Evolutionary conservation across 2,329 filamentous ascomycete genomes (phyloP).

Genomic region (Cytospora leucostoma): DNA sequence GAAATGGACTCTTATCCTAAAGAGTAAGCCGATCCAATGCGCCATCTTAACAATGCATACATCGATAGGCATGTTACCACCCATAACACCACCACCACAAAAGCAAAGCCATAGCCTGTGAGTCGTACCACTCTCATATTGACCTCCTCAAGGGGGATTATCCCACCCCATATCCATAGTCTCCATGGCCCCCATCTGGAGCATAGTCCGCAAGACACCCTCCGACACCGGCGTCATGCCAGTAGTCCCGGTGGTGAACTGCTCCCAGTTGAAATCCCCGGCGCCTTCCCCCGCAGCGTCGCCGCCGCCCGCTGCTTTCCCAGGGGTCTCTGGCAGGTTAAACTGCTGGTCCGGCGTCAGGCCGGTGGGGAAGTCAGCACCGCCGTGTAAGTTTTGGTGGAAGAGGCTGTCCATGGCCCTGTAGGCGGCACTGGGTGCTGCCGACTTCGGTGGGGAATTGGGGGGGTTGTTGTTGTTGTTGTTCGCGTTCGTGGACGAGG

Average conservation of each 20-base stretch:
- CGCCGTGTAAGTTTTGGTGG: conserved; percentile 35
- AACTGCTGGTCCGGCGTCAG: conserved; percentile 40
- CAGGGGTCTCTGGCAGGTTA: conserved; percentile 40
- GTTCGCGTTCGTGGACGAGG: conserved; percentile 42
- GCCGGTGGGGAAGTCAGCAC: conserved; percentile 40
- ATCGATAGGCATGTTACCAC: not conserved
- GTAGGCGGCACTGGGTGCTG: conserved; percentile 41
- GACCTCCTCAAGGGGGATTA: conserved; percentile 29
- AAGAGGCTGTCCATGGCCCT: conserved; percentile 44
- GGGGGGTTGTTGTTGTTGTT: too few relatives aligned
- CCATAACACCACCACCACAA: not conserved
- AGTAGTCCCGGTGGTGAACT: conserved; percentile 37
- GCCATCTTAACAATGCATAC: not conserved
- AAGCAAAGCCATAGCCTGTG: not conserved
- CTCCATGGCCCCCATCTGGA: conserved; percentile 62
- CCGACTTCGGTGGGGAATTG: conserved; percentile 31
- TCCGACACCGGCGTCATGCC: conserved; percentile 59
- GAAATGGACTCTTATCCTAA: not conserved
- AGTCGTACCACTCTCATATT: too few relatives aligned
- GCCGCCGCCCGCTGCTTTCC: conserved; percentile 32
- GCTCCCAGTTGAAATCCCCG: conserved; percentile 40
- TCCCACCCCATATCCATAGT: conserved; percentile 59
- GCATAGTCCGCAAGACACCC: conserved; percentile 57
- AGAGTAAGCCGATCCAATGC: not conserved
- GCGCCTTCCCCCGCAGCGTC: conserved; percentile 11